Percentiles rank a stretch among this genome's conserved stretches.
These are phyloP conservation scores for Naegleria fowleri DNA, from an alignment of 208 protist genomes.

Conservation along the genomic window DNA sequence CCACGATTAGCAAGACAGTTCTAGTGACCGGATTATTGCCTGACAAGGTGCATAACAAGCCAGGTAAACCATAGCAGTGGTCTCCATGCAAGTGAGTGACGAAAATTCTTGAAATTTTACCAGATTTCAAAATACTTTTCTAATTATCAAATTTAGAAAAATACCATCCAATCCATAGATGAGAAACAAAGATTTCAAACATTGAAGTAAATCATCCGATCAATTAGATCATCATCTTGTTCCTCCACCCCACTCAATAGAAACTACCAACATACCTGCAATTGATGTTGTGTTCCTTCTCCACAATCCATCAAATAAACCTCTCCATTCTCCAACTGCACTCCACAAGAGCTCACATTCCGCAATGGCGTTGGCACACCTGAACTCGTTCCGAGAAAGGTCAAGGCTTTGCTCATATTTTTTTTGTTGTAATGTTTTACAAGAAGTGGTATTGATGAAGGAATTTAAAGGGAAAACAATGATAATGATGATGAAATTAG, in stretches of 20 bases:
- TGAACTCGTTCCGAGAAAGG: constrained; percentile 30
- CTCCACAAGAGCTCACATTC: constrained; percentile 12
- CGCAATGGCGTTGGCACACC: constrained; percentile 26
- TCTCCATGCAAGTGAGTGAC: constrained; percentile 40
- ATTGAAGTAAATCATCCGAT: no score
- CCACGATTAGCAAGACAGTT: neutral
- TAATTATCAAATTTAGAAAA: neutral
- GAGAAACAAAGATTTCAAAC: no score
- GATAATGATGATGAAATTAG: no score
- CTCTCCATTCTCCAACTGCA: neutral
- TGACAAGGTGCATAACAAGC: constrained; percentile 29
- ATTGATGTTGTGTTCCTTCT: constrained; percentile 37
- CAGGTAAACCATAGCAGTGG: constrained; percentile 31
- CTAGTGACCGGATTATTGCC: constrained; percentile 20
- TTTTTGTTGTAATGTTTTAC: neutral
- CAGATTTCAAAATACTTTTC: neutral
- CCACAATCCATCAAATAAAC: constrained; percentile 34
- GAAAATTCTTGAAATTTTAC: constrained; percentile 33
- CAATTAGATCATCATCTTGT: no score
- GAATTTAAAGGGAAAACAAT: no score
- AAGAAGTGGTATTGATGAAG: no score
- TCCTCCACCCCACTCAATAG: no score
- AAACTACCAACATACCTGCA: neutral
- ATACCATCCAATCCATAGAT: no score
- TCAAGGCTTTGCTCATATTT: constrained; percentile 18